A percentile compares a stretch with the other conserved stretches of the same genome.
phyloP scores from a whole-genome alignment of 2,329 filamentous ascomycete genomes.

The Colletotrichum siamense region DNA sequence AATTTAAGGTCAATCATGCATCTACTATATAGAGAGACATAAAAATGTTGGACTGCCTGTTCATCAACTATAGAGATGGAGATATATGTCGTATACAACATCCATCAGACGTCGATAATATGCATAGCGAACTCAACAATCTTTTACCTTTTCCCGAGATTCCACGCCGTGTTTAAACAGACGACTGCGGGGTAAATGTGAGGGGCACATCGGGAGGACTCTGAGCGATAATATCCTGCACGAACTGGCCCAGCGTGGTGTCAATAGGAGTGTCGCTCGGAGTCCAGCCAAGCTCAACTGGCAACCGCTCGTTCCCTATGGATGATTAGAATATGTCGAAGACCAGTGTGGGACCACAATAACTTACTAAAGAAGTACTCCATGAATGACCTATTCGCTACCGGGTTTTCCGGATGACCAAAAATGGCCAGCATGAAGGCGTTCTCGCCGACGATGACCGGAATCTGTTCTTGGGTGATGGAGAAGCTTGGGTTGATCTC shows the following conservation, averaged over 20 bases:
- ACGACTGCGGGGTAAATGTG: neutral
- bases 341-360: accelerated
- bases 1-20: neutral
- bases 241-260: neutral
- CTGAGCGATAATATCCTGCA: neutral
- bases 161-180: neutral
- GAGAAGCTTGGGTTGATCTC: slow-evolving; percentile 26
- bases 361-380: slow-evolving; percentile 50
- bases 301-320: neutral
- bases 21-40: neutral
- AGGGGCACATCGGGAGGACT: neutral
- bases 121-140: neutral
- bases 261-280: neutral
- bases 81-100: neutral
- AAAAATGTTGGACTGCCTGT: neutral
- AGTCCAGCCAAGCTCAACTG: neutral
- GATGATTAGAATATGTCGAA: neutral
- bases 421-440: slow-evolving; percentile 53
- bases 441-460: slow-evolving; percentile 52
- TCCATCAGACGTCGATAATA: neutral
- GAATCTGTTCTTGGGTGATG: neutral
- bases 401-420: slow-evolving; percentile 43
- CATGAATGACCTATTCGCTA: slow-evolving; percentile 42
- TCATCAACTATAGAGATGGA: neutral
- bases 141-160: neutral